Base-by-base conservation (phyloP, 805 yeast genomes). In the Candida ovalis region DNA sequence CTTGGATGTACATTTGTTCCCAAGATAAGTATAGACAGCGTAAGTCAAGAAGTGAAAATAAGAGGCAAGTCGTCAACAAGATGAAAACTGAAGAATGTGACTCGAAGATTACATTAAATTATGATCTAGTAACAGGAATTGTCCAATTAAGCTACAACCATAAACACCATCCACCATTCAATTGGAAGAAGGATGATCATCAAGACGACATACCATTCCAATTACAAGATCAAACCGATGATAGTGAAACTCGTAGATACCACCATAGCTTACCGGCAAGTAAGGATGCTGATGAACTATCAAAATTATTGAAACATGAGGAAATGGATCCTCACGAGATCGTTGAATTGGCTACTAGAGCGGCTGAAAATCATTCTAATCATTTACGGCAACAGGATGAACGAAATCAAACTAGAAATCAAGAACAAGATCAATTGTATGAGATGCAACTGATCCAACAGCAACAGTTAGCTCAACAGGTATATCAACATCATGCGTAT, bases 1-100 rank as follows among this genome's bases (percentile, higher is more conserved):
- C 74, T 1, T 73, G 75, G 64, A 71, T 67, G 69, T 74, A 70
- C 48, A 67, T 74, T 25, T 74, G 78, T 48, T 70, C 75, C 2
- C 77, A 74, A 46, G 78, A 74, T 49, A 64, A 61, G 42, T 53
- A 62, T n/a, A 64, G 72, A 22, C 74, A 73, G 48, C 64, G 78
- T 43, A 70, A 68, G 49, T 68, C 75, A 10, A 57, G 77, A 46
- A 68, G 75, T 38, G 68, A 63, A 7, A 60, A 69, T 41, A 68
- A 69, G 46, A 62, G 75, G 44, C 64, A 57, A 28, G 65, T 71
- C 18, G 52, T 63, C 8, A 73, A 73, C 54, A 70, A 66, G 53
- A 55, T 74, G 45, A 74, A 74, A 54, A 67, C 69, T 1, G 73
- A 71, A 46, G 62, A 63, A 8, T 74, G 78, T 47, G 65, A 67